Evolutionary conservation across 2,329 filamentous ascomycete genomes (phyloP), one percentile per base, ranked within the genome.

Genomic region (Aspergillus neotritici): DNA sequence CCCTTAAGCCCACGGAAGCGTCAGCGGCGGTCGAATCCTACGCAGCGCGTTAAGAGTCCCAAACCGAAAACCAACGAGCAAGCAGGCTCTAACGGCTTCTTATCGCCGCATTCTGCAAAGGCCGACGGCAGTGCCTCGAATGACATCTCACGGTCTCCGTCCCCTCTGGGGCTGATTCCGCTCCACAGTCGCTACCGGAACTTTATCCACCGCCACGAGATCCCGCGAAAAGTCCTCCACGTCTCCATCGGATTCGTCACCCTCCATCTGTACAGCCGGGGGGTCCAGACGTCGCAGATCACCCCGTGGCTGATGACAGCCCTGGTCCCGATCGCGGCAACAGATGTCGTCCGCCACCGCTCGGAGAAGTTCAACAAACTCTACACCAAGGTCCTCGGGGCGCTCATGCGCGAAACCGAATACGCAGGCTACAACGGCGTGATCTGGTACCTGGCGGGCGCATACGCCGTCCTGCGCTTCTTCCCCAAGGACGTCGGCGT

Each of bases 241-340:
- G 87, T 97, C 44, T 96, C 90, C 37, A 98, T 98, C 62, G 93
- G 93, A 42, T 97, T 97, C 71, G 76, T 97, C 48, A 88, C 91
- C 14, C 78, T 95, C 35, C 86, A 84, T 72, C 78, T 97, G 31
- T 98, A 97, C 67, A 75, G 80, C 38, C 80, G 78, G 17, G 91
- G 89, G 44, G 79, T 84, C 4, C 89, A 95, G 64, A 80, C 87
- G 1, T 73, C 72, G 14, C 70, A 83, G 13, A 91, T 98, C 39
- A 84, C 90, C 34, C 91, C 93, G 0, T 88, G 86, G 61, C 78
- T 98, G 34, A 82, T 97, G 65, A 76, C 77, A 6, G 81, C 83
- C 3, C 74, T 98, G 33, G 74, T 97, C 32, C 93, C 93, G 29
- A 93, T 97, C 61, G 83, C 87, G 25, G 78, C 81, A 4, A 80